Evolutionary conservation across 257 asterid species (phyloP).

Genomic region (Penstemon eatonii): DNA sequence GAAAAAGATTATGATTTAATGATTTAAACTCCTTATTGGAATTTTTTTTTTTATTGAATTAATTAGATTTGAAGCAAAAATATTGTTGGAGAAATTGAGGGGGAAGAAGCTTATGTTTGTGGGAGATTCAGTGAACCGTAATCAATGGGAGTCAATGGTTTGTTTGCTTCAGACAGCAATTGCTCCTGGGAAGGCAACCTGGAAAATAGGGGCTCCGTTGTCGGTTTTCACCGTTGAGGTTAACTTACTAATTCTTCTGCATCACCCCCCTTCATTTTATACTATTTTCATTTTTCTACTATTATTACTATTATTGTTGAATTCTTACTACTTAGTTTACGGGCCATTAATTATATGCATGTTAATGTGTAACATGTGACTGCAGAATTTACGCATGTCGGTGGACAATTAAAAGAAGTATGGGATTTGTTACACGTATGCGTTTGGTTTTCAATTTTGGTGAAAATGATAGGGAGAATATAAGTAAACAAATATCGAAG

Average conservation of each 20-base stretch:
- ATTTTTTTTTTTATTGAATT: not conserved
- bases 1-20: no score
- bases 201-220: constrained; percentile 68
- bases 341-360: not conserved
- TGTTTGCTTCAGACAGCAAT: constrained; percentile 66
- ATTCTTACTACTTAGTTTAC: no score
- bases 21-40: not conserved
- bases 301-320: no score
- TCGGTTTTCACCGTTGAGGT: constrained; percentile 80
- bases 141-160: constrained; percentile 94
- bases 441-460: no score
- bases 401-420: not conserved
- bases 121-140: constrained; percentile 82
- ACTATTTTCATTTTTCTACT: not conserved
- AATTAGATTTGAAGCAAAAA: constrained; percentile 58
- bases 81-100: constrained; percentile 73
- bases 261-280: not conserved
- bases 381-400: not conserved
- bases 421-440: no score
- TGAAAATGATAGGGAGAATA: no score
- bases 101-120: constrained; percentile 89
- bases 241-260: not conserved
- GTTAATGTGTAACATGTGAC: not conserved
- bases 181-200: constrained; percentile 58
- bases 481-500: no score